Base-by-base conservation (phyloP, 192 early-diverging fungal genomes). In the Backusella westeae region DNA sequence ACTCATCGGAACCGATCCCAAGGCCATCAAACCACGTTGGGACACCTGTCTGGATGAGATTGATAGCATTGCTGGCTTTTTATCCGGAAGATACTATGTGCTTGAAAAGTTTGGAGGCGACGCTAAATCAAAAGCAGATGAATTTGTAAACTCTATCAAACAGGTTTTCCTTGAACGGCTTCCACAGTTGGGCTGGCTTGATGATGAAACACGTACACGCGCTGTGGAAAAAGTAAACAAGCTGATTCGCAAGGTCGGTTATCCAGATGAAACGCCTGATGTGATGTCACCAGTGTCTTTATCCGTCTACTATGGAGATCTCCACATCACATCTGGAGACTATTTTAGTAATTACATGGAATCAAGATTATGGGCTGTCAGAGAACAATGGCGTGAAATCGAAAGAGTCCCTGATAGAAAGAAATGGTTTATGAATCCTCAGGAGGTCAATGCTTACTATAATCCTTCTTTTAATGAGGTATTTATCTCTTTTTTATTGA, bases 361-460 rank as follows among this genome's bases (percentile, higher is more conserved):
- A 10, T 36, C 59, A 4, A 46, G 70, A 15, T 1, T 71, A 4
- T 86, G 71, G 68, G 39, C 35, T 15, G 69, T 69, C 5, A 59
- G 71, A 49, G 42, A 69, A 6, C 9, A 69, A 49, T 81, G 85
- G 77, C 42, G 82, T 17, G 70, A 79, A 17, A 36, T 88, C 29
- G 73, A 59, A 3, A 80, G 77, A 14, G 63, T 74, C 6, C 67
- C 80, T 4, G 75, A 89, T 67, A 72, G 74, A 29, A 39, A 46
- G 7, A 69, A 79, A 63, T 85, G 85, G 80, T 72, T 56, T 10
- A 79, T 86, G 79, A 88, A 77, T 32, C 84, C 87, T 6, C 85
- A 88, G 46, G 88, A 81, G 4, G 87, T 89, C 9, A 89, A 89
- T 72, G 88, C 88, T 1, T 88, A 84, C 44, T 89, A 87, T 66